Base-by-base conservation (phyloP, 2,329 filamentous ascomycete genomes). In the Botrytis byssoidea region DNA sequence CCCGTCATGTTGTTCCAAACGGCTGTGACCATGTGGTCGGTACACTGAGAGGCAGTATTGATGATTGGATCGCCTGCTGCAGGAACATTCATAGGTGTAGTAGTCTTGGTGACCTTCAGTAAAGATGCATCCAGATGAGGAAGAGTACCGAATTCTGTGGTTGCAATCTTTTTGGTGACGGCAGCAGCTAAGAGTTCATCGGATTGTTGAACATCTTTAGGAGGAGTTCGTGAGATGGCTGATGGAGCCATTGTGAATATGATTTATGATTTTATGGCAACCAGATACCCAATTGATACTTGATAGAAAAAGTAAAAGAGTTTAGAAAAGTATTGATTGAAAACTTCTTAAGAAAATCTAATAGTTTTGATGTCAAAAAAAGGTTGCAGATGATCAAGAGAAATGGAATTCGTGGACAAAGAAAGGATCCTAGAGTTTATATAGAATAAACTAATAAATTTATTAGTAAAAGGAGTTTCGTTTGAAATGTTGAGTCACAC, bases 11-110 rank as follows among this genome's bases (percentile, higher is more conserved):
- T 83, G 48, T 86, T 89, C 93, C 94, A 97, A 71, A 85, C 84
- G 32, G 86, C 91, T 70, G 90, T 91, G 79, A 96, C 86, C 94
- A 97, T 97, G 86, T 98, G 95, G 86, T 98, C 94, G 76, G 93
- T 94, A 70, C 79, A 79, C 77, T 80, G 79, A 35, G 79, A 79
- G 16, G 74, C 55, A 37, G 77, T 77, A 32, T 72, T 71, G 44
- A 79, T 81, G 68, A 81, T 80, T 57, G 81, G 81, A 74, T 83
- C 86, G 75, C 86, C 84, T 40, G 77, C 74, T 70, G 85, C 83
- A 70, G 88, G 88, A 67, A 90, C 88, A 68, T 83, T 76, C 75
- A 87, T 87, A 1, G 86, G 88, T 72, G 80, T 83, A 63, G 83
- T 81, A 73, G 86, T 88, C 77, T 84, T 83, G 75, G 83, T 87